Evolutionary conservation across 2,329 filamentous ascomycete species (phyloP).

Genomic region (Thelonectria blattea): DNA sequence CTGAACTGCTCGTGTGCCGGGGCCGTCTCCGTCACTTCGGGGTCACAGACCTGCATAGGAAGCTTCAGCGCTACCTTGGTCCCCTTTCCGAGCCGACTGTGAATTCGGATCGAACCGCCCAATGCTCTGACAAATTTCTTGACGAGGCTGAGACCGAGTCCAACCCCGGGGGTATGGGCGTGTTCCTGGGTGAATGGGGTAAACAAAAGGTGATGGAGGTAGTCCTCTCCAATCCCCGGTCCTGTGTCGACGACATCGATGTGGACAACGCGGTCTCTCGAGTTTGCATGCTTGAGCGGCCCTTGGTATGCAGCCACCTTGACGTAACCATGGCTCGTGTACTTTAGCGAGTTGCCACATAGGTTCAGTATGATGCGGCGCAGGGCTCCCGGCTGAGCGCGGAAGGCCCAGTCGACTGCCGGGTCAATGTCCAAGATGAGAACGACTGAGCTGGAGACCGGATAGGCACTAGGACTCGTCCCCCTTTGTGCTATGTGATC

Average conservation of each 20-base stretch:
- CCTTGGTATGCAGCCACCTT: slow-evolving; percentile 38
- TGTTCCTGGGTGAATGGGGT: slow-evolving; percentile 71
- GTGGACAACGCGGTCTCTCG: slow-evolving; percentile 29
- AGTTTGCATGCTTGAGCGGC: background rate
- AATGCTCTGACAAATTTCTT: slow-evolving; percentile 63
- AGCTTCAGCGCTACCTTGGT: slow-evolving; percentile 45
- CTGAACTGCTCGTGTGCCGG: slow-evolving; percentile 35
- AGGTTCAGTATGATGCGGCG: slow-evolving; percentile 67
- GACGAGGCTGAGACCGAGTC: slow-evolving; percentile 70
- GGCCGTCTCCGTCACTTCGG: background rate
- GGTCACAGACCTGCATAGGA: slow-evolving; percentile 31
- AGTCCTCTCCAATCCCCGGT: slow-evolving; percentile 68
- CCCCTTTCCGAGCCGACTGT: slow-evolving; percentile 48
- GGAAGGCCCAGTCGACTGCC: slow-evolving; percentile 56
- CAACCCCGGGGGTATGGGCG: slow-evolving; percentile 63
- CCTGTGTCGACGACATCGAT: slow-evolving; percentile 68
- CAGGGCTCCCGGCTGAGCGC: slow-evolving; percentile 58
- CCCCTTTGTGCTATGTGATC: background rate
- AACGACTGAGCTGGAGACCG: slow-evolving; percentile 32
- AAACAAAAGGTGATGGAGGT: slow-evolving; percentile 64
- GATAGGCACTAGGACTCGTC: background rate
- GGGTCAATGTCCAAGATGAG: slow-evolving; percentile 49
- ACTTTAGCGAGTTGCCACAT: slow-evolving; percentile 68
- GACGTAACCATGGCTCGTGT: slow-evolving; percentile 51
- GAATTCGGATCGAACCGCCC: slow-evolving; percentile 64